Percentiles rank a stretch among this genome's conserved stretches.
These are phyloP conservation scores for Suillus alpinus DNA, from an alignment of 768 basidiomycete genomes.

Conservation along the genomic window DNA sequence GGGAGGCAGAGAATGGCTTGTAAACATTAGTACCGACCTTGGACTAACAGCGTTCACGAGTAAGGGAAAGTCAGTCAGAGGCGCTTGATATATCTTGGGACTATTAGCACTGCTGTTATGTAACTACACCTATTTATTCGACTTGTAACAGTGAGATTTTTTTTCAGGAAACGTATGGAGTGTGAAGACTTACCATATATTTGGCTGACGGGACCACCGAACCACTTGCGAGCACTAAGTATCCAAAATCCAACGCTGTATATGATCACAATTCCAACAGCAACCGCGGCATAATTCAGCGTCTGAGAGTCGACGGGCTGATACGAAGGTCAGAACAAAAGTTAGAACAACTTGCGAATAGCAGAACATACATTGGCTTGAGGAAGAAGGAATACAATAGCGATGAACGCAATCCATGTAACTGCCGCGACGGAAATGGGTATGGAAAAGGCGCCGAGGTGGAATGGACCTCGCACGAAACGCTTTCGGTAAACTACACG, in stretches of 20 bases:
- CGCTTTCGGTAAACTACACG: conserved; percentile 57
- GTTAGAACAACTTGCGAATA: not conserved
- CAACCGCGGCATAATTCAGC: conserved; percentile 73
- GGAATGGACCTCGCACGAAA: conserved; percentile 70
- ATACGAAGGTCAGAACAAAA: not conserved
- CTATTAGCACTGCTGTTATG: not conserved
- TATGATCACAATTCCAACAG: conserved; percentile 66
- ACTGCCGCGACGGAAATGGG: conserved; percentile 56
- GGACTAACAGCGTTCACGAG: not conserved
- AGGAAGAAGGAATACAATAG: conserved; percentile 72
- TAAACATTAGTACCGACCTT: not conserved
- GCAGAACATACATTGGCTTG: conserved; percentile 52
- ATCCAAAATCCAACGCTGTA: conserved; percentile 73
- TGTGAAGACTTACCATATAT: conserved; percentile 44
- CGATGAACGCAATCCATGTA: conserved; percentile 70
- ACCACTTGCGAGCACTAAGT: conserved; percentile 70
- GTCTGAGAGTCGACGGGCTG: conserved; percentile 69
- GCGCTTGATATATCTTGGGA: not conserved
- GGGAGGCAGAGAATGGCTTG: not conserved
- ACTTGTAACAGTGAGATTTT: not conserved
- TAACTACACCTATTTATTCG: not conserved
- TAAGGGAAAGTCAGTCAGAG: not conserved
- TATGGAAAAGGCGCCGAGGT: conserved; percentile 62
- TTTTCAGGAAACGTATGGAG: not conserved
- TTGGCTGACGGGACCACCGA: conserved; percentile 66